phyloP scores from a whole-genome alignment of 192 early-diverging fungal species.

The Umbelopsis ramanniana region DNA sequence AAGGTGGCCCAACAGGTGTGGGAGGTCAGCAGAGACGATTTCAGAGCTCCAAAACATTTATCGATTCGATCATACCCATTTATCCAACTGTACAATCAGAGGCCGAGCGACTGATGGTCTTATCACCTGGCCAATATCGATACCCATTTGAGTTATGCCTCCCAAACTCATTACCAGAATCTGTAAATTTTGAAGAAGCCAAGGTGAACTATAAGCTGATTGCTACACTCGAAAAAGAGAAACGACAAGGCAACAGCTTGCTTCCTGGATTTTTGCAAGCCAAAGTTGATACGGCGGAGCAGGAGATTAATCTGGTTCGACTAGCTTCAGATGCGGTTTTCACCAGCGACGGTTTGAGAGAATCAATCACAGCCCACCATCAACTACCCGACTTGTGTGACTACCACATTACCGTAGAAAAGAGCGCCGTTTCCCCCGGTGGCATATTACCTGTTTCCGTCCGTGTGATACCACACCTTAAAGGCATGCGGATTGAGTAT shows the following conservation, averaged over 20 bases:
- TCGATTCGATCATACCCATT: constrained; percentile 4
- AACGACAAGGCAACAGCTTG: background rate
- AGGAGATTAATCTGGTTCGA: background rate
- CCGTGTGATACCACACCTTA: constrained; percentile 4
- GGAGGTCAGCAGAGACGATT: constrained; percentile 1
- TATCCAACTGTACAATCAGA: background rate
- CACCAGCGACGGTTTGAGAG: background rate
- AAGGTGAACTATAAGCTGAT: background rate
- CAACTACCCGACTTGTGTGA: background rate
- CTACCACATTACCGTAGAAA: constrained; percentile 13
- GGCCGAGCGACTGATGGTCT: background rate
- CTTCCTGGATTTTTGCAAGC: background rate
- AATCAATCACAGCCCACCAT: constrained; percentile 7
- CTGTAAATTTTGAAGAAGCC: background rate
- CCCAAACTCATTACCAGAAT: constrained; percentile 11
- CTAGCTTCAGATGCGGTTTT: background rate
- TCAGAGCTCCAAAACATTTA: constrained; percentile 1
- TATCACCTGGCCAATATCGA: background rate
- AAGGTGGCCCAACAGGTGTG: constrained; percentile 4
- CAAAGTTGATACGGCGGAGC: background rate
- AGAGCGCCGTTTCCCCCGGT: constrained; percentile 4
- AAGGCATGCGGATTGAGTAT: constrained; percentile 10
- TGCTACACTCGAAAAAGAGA: constrained; percentile 4
- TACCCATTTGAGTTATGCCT: constrained; percentile 17
- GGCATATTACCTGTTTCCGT: constrained; percentile 6